Conservation (phyloP, 2,329 filamentous ascomycete genomes). For the Fusarium sp. region DNA sequence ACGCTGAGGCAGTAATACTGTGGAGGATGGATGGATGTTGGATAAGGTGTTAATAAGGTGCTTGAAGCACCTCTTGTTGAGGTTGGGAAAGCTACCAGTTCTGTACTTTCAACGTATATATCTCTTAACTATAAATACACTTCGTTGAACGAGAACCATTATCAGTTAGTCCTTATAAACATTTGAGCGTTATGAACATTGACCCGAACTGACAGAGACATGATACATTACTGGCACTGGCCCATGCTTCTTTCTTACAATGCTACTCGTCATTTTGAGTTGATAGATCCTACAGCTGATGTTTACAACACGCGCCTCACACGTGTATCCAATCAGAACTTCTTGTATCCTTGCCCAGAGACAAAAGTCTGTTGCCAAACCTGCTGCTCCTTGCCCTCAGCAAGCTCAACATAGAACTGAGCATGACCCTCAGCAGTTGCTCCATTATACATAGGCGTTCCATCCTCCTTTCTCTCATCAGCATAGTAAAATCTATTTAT, state of each 20-base stretch:
- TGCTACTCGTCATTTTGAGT: too few species aligned
- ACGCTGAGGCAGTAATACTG: background rate
- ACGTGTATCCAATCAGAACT: background rate
- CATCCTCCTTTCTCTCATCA: conserved; percentile 16
- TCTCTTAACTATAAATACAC: conserved; percentile 5
- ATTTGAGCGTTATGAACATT: rapidly evolving
- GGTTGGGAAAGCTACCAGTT: background rate
- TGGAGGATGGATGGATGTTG: background rate
- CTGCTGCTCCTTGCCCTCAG: background rate
- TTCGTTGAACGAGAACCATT: background rate
- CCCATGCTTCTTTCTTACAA: background rate
- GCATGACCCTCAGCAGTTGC: background rate
- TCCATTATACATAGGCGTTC: conserved; percentile 3
- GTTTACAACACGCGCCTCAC: too few species aligned
- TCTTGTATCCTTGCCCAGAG: conserved; percentile 5
- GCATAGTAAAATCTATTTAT: conserved; percentile 6
- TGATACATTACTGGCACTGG: background rate
- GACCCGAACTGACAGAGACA: background rate
- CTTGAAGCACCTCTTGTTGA: background rate
- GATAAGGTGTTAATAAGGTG: background rate
- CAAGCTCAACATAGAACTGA: conserved; percentile 7
- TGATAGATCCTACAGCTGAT: too few species aligned
- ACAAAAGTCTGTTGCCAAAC: conserved; percentile 26
- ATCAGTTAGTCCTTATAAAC: rapidly evolving
- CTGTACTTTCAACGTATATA: conserved; percentile 4